These are phyloP conservation scores for Cladosporium oxysporum DNA, from an alignment of 2,329 filamentous ascomycete species.

Conservation along the genomic window DNA sequence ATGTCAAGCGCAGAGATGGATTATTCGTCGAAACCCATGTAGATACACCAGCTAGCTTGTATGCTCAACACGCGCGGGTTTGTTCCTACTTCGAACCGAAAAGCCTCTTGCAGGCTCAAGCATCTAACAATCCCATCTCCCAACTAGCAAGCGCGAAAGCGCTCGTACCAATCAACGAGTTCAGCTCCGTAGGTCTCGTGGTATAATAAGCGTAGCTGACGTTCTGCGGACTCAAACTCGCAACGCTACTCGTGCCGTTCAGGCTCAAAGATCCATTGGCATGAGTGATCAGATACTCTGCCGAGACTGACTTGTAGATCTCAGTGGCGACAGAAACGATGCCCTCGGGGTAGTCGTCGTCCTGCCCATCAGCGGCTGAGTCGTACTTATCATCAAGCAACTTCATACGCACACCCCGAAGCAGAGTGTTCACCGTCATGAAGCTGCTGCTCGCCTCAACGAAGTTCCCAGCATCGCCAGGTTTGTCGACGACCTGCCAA, in stretches of 20 bases:
- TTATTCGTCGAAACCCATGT: not conserved
- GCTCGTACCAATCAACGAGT: constrained; percentile 44
- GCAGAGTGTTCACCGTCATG: constrained; percentile 58
- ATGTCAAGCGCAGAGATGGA: not conserved
- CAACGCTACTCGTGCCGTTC: constrained; percentile 52
- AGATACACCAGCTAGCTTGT: not conserved
- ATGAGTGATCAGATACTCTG: constrained; percentile 45
- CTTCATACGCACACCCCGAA: constrained; percentile 49
- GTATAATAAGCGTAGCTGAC: constrained; percentile 54
- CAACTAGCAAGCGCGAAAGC: constrained; percentile 45
- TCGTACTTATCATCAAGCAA: constrained; percentile 31
- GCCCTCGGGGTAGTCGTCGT: constrained; percentile 26
- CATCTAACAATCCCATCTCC: constrained; percentile 30
- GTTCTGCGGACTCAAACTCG: constrained; percentile 50
- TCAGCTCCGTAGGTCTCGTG: constrained; percentile 40
- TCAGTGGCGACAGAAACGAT: constrained; percentile 31
- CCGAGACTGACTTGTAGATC: constrained; percentile 50
- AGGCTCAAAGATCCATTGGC: constrained; percentile 48
- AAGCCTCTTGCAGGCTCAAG: not conserved
- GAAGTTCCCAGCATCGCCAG: constrained; percentile 55
- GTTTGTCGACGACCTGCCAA: constrained; percentile 59
- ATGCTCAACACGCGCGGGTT: not conserved
- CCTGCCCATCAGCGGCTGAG: not conserved
- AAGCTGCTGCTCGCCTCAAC: constrained; percentile 60
- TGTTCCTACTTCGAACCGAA: not conserved